Conservation (phyloP, 2,329 filamentous ascomycete species). For the Ceratocystis cubensis region DNA sequence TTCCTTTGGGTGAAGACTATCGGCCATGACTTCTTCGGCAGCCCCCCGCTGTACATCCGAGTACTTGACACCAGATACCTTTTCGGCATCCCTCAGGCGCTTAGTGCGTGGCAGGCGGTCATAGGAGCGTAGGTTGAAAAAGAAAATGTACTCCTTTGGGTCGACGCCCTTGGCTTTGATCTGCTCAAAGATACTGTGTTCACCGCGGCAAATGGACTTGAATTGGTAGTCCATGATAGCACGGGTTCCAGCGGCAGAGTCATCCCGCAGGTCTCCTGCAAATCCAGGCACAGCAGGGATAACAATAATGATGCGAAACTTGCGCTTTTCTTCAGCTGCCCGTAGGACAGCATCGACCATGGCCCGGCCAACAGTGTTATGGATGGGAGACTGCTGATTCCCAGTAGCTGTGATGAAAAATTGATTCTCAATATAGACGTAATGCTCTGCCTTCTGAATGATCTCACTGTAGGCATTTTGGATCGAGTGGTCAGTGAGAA, state of each 20-base stretch:
- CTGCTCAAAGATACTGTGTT: conserved; percentile 78
- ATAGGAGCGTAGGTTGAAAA: conserved; percentile 89
- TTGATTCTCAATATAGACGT: conserved; percentile 95
- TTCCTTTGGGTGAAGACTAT: conserved; percentile 41
- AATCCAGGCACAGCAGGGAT: conserved; percentile 92
- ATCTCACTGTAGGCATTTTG: conserved; percentile 77
- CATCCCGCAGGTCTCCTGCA: conserved; percentile 74
- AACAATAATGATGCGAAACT: conserved; percentile 80
- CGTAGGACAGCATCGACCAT: conserved; percentile 83
- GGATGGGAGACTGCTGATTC: conserved; percentile 70
- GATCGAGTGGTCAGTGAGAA: conserved; percentile 71
- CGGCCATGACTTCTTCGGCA: conserved; percentile 74
- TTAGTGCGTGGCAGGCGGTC: conserved; percentile 80
- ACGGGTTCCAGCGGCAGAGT: conserved; percentile 71
- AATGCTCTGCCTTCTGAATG: conserved; percentile 80
- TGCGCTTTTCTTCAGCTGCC: conserved; percentile 68
- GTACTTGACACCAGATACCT: conserved; percentile 71
- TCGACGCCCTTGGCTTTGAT: conserved; percentile 62
- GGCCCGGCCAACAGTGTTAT: conserved; percentile 75
- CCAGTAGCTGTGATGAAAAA: conserved; percentile 96
- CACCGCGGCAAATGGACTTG: conserved; percentile 84
- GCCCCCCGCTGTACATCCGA: conserved; percentile 77
- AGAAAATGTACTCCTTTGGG: conserved; percentile 68
- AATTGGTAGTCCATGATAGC: conserved; percentile 99
- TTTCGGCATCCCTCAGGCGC: conserved; percentile 59